These are phyloP conservation scores for Aspergillus amoenus DNA, from an alignment of 2,329 filamentous ascomycete species.

Conservation along the genomic window DNA sequence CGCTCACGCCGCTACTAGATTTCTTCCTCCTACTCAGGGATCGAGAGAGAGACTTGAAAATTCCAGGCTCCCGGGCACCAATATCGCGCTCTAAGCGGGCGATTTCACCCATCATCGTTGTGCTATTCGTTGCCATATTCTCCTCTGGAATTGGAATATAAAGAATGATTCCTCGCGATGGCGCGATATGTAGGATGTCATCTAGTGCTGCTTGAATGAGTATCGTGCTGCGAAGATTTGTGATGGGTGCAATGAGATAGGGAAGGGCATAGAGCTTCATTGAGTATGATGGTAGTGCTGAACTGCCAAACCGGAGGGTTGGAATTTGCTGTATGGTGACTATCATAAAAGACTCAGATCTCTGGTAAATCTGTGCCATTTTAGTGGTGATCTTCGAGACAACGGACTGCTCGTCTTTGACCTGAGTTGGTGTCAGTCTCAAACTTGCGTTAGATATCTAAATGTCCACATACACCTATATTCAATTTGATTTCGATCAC, in stretches of 20 bases:
- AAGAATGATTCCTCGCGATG: constrained; percentile 68
- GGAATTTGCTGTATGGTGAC: constrained; percentile 74
- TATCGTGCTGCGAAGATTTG: constrained; percentile 78
- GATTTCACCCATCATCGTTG: constrained; percentile 67
- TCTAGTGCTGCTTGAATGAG: constrained; percentile 74
- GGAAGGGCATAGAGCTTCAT: constrained; percentile 72
- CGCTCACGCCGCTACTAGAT: constrained; percentile 28
- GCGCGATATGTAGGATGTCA: constrained; percentile 65
- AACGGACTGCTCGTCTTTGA: constrained; percentile 76
- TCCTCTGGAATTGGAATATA: constrained; percentile 71
- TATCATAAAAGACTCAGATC: constrained; percentile 70
- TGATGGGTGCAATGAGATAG: constrained; percentile 66
- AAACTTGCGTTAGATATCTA: neutral
- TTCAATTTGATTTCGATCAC: constrained; percentile 66
- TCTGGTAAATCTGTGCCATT: constrained; percentile 72
- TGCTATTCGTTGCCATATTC: constrained; percentile 68
- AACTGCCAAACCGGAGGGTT: constrained; percentile 72
- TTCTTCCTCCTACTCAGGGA: constrained; percentile 39
- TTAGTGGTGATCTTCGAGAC: constrained; percentile 71
- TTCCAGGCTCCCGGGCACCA: constrained; percentile 40
- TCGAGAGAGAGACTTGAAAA: constrained; percentile 42
- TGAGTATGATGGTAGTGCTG: constrained; percentile 76
- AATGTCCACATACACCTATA: constrained; percentile 51
- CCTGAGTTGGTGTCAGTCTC: constrained; percentile 23
- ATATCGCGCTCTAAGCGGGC: constrained; percentile 55